phyloP scores from a whole-genome alignment of 257 asterid genomes.

The Solanum chilense region DNA sequence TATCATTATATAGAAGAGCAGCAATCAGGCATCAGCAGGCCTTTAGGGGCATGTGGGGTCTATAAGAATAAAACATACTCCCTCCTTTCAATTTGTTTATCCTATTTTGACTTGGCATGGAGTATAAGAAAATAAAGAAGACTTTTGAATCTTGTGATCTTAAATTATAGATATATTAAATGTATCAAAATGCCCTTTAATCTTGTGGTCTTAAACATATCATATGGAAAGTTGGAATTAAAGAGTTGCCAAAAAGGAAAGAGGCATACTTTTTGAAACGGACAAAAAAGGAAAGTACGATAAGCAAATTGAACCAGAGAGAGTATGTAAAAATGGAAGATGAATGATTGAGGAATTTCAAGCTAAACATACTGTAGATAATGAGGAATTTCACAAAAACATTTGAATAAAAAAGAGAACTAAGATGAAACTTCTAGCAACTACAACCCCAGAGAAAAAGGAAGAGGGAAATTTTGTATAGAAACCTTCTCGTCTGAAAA shows the following conservation, averaged over 20 bases:
- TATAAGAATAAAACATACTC: background rate
- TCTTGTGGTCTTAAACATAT: background rate
- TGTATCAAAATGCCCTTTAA: background rate
- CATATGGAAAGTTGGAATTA: background rate
- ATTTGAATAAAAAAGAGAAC: background rate
- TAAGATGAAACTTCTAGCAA: background rate
- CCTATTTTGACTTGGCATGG: background rate
- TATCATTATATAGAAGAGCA: background rate
- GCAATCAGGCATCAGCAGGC: background rate
- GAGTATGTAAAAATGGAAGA: background rate
- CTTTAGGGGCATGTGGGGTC: background rate
- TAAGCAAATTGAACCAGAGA: background rate
- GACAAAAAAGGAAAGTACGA: background rate
- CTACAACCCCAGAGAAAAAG: background rate
- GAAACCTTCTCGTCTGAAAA: background rate
- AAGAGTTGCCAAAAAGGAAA: background rate
- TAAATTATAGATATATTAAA: background rate
- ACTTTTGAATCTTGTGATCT: background rate
- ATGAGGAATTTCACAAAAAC: background rate
- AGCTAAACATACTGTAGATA: background rate
- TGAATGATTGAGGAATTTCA: background rate
- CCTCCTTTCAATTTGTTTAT: background rate
- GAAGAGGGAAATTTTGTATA: background rate
- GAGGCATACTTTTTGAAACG: background rate
- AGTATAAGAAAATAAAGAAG: background rate